These are phyloP conservation scores for Alternaria sp. DNA, from an alignment of 2,329 filamentous ascomycete genomes.

Conservation along the genomic window DNA sequence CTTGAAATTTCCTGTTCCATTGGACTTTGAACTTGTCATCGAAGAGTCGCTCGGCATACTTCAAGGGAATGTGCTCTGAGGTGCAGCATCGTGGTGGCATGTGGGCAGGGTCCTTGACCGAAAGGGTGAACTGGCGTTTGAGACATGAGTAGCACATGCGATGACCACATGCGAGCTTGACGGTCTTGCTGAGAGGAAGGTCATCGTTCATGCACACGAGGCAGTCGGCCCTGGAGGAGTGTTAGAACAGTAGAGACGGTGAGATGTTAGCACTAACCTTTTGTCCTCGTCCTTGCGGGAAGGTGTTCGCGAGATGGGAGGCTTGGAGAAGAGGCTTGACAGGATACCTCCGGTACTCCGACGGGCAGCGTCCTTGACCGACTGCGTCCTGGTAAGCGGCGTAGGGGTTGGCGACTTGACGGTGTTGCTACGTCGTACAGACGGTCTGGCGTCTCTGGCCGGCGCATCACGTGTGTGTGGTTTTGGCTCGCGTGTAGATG, in stretches of 20 bases:
- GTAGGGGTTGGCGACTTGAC: conserved; percentile 40
- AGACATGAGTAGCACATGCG: conserved; percentile 82
- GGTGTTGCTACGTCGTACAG: conserved; percentile 43
- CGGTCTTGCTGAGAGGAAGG: conserved; percentile 68
- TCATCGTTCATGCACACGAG: conserved; percentile 75
- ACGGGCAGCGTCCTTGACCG: conserved; percentile 38
- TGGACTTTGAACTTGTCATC: conserved; percentile 75
- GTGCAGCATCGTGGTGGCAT: conserved; percentile 89
- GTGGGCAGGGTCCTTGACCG: conserved; percentile 76
- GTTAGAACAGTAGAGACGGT: conserved; percentile 22
- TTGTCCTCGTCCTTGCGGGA: conserved; percentile 36
- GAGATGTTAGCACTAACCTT: conserved; percentile 23
- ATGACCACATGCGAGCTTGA: conserved; percentile 79
- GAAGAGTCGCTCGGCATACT: conserved; percentile 79
- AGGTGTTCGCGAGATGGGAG: conserved; percentile 35
- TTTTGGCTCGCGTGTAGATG: conserved; percentile 45
- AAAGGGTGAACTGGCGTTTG: conserved; percentile 76
- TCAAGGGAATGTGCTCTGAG: conserved; percentile 74
- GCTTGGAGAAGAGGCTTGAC: conserved; percentile 47
- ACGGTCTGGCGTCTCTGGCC: conserved; percentile 37
- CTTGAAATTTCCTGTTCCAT: conserved; percentile 83
- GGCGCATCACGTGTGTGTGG: conserved; percentile 31
- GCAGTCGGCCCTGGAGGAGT: conserved; percentile 68
- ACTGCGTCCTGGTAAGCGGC: conserved; percentile 38
- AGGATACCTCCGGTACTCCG: conserved; percentile 46